Percentiles rank a stretch among this genome's conserved stretches.
These are phyloP conservation scores for Syzygium grande DNA, from an alignment of 345 rosid genomes.

Conservation along the genomic window DNA sequence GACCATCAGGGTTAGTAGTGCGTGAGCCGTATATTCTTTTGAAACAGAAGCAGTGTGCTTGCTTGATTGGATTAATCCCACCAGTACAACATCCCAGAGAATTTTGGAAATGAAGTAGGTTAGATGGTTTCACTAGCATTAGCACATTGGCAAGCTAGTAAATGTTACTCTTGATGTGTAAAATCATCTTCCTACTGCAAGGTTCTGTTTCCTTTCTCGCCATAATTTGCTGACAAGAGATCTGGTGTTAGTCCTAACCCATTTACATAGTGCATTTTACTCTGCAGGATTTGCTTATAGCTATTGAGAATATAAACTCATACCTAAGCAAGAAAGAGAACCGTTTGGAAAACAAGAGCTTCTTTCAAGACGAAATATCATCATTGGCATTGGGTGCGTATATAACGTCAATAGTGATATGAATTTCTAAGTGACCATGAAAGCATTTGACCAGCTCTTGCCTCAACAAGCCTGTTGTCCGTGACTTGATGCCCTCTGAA, in stretches of 20 bases:
- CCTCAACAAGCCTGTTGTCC: background rate
- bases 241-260: background rate
- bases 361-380: conserved; percentile 59
- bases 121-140: background rate
- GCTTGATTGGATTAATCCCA: background rate
- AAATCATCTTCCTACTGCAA: background rate
- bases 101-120: background rate
- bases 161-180: background rate
- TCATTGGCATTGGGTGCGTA: conserved; percentile 54
- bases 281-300: conserved; percentile 60
- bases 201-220: background rate
- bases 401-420: background rate
- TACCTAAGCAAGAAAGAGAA: conserved; percentile 38
- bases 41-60: background rate
- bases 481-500: background rate
- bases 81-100: background rate
- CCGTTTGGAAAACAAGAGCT: conserved; percentile 24
- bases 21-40: too few relatives aligned
- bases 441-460: background rate
- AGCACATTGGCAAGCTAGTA: background rate
- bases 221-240: background rate
- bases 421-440: background rate
- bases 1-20: background rate
- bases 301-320: conserved; percentile 61
- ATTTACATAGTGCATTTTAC: background rate